A percentile compares a stretch with the other conserved stretches of the same genome.
These are phyloP conservation scores for Chaetomiaceae sp. DNA, from an alignment of 2,329 filamentous ascomycete genomes.

Conservation along the genomic window DNA sequence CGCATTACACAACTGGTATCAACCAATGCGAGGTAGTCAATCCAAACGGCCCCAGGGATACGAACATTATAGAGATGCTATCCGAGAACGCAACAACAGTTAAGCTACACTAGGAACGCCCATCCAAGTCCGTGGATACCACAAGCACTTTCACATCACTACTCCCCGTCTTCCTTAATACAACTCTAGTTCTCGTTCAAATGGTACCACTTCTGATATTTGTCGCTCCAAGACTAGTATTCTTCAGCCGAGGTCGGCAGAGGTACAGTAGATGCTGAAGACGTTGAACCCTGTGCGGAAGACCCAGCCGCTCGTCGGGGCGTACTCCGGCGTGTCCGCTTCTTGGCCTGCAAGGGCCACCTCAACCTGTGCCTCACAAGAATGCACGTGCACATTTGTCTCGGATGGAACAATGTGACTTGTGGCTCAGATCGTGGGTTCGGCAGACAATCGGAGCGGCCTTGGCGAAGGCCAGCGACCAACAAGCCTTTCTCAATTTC, in stretches of 20 bases:
- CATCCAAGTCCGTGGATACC: not conserved
- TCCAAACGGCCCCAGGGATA: not conserved
- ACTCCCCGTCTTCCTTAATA: slow-evolving; percentile 7
- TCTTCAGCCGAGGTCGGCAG: slow-evolving; percentile 4
- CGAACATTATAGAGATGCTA: not conserved
- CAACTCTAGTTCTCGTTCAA: slow-evolving; percentile 5
- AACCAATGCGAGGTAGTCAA: not conserved
- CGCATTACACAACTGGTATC: too few relatives aligned
- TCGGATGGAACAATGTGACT: too few relatives aligned
- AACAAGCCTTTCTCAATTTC: too few relatives aligned
- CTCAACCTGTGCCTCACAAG: too few relatives aligned
- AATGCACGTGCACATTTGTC: too few relatives aligned
- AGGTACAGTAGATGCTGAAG: slow-evolving; percentile 7
- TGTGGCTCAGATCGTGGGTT: too few relatives aligned
- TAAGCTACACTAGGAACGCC: not conserved
- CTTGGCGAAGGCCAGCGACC: too few relatives aligned
- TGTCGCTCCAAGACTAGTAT: slow-evolving; percentile 5
- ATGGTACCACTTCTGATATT: slow-evolving; percentile 6
- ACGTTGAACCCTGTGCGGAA: slow-evolving; percentile 9
- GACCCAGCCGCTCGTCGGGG: slow-evolving; percentile 9
- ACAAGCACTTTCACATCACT: slow-evolving; percentile 17
- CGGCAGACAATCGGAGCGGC: too few relatives aligned
- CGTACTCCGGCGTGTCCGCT: slow-evolving; percentile 10
- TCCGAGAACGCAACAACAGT: not conserved
- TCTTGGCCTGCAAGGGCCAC: too few relatives aligned